Base-by-base conservation (phyloP, 192 early-diverging fungal species). In the Glomus cerebriforme region DNA sequence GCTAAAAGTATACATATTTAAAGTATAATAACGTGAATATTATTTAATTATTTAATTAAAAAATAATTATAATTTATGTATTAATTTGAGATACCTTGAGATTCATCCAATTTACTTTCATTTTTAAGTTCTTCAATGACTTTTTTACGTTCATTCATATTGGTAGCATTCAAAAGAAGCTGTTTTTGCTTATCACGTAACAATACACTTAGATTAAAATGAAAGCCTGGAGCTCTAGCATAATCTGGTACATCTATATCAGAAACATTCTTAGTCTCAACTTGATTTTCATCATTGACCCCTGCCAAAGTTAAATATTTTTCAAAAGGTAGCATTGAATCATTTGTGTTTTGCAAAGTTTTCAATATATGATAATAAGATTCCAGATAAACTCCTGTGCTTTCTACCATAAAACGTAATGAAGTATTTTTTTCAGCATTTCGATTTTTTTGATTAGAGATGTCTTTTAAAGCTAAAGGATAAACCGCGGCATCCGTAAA, bases 51-150 rank as follows among this genome's bases (percentile, higher is more conserved):
- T n/a, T n/a, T n/a, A n/a, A n/a, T n/a, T n/a, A n/a, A n/a, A n/a
- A n/a, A n/a, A n/a, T n/a, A n/a, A n/a, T n/a, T n/a, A n/a, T n/a
- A n/a, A n/a, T n/a, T n/a, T n/a, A n/a, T n/a, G n/a, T 43, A 43
- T 43, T 17, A 70, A 2, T 9, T 69, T 69, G 43, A 68, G 22
- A 45, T 70, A 71, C 69, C 69, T 78, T 92, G 91, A 4, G 83
- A 85, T 12, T 82, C 82, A 64, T 92, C 91, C 13, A 92, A 73
- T 0, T 69, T 72, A 45, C 84, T 82, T 24, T 75, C 10, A 0
- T 13, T 4, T 32, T 73, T 60, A 17, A 88, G 73, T 2, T 32
- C 32, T 12, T 32, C 1, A 15, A 79, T 58, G 1, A 77, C 66
- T 7, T 24, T 5, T 19, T 68, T 22, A 22, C 66, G 59, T 17